These are phyloP conservation scores for Monilinia polystroma DNA, from an alignment of 2,329 filamentous ascomycete species.

Conservation along the genomic window DNA sequence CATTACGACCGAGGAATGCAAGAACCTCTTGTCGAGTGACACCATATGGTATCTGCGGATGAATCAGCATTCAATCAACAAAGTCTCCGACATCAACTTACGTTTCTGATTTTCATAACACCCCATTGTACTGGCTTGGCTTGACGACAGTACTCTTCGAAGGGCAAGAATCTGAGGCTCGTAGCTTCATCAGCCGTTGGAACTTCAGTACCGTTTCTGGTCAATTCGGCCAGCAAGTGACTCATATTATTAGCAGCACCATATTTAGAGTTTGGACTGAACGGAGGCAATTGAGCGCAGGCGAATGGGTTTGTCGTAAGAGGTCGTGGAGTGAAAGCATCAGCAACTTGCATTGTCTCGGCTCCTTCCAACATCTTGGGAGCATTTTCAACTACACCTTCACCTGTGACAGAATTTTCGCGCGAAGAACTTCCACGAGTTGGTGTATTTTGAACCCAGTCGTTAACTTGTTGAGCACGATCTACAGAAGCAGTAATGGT, in stretches of 20 bases:
- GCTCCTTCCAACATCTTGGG: conserved; percentile 16
- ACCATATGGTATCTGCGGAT: conserved; percentile 54
- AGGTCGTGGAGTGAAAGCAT: conserved; percentile 2
- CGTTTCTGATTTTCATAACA: conserved; percentile 43
- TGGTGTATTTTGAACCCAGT: conserved; percentile 28
- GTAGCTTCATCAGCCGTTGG: conserved; percentile 37
- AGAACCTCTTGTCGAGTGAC: conserved; percentile 55
- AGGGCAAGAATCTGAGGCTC: conserved; percentile 39
- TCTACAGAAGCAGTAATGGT: conserved; percentile 26
- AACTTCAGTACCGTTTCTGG: conserved; percentile 28
- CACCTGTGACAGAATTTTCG: background rate
- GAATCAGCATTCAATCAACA: conserved; percentile 21
- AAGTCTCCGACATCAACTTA: conserved; percentile 31
- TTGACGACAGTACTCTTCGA: conserved; percentile 40
- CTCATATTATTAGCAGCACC: conserved; percentile 26
- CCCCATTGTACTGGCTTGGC: conserved; percentile 36
- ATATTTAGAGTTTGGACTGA: conserved; percentile 12
- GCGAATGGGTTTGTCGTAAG: conserved; percentile 26
- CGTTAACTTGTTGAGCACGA: conserved; percentile 26
- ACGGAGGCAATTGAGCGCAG: conserved; percentile 11
- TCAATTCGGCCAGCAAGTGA: conserved; percentile 28
- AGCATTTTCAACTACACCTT: background rate
- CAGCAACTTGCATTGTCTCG: background rate
- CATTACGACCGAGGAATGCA: conserved; percentile 58
- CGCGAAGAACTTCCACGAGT: conserved; percentile 9